A percentile compares a stretch with the other conserved stretches of the same genome.
These are phyloP conservation scores for Psilocybe mexicana DNA, from an alignment of 1,284 basidiomycete species.

Conservation along the genomic window DNA sequence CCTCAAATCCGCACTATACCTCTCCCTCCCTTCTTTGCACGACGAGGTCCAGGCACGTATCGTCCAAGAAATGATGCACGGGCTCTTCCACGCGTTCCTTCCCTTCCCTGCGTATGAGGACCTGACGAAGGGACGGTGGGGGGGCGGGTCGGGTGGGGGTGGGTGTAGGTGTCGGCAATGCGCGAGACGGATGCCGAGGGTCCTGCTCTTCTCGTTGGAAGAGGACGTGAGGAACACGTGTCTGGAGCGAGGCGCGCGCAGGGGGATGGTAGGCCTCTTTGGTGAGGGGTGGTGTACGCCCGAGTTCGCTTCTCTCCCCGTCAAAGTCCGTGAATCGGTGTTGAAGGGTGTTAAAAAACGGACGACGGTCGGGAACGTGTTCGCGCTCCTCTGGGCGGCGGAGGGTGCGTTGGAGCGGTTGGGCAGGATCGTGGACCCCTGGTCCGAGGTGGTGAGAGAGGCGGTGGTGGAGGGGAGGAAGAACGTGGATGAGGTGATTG, in stretches of 20 bases:
- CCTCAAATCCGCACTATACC: constrained; percentile 81
- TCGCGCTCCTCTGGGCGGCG: constrained; percentile 67
- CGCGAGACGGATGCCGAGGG: constrained; percentile 71
- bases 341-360: constrained; percentile 71
- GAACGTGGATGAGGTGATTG: constrained; percentile 62
- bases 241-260: constrained; percentile 70
- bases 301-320: constrained; percentile 74
- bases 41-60: constrained; percentile 82
- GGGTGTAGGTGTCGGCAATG: constrained; percentile 84
- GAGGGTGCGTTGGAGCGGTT: constrained; percentile 63
- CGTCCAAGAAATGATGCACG: constrained; percentile 86
- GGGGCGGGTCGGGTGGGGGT: constrained; percentile 42
- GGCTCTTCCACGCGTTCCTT: constrained; percentile 80
- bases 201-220: constrained; percentile 76
- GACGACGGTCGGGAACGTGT: constrained; percentile 64
- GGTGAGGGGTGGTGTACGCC: constrained; percentile 83
- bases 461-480: constrained; percentile 64
- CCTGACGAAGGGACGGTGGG: constrained; percentile 72
- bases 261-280: constrained; percentile 78
- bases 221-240: constrained; percentile 76
- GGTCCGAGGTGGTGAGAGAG: constrained; percentile 66
- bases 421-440: constrained; percentile 56
- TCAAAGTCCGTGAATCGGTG: constrained; percentile 65
- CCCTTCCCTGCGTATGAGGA: constrained; percentile 75
- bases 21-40: constrained; percentile 75